A percentile compares a stretch with the other conserved stretches of the same genome.
These are phyloP conservation scores for Camellia sinensis DNA, from an alignment of 148 eudicot species.

Conservation along the genomic window DNA sequence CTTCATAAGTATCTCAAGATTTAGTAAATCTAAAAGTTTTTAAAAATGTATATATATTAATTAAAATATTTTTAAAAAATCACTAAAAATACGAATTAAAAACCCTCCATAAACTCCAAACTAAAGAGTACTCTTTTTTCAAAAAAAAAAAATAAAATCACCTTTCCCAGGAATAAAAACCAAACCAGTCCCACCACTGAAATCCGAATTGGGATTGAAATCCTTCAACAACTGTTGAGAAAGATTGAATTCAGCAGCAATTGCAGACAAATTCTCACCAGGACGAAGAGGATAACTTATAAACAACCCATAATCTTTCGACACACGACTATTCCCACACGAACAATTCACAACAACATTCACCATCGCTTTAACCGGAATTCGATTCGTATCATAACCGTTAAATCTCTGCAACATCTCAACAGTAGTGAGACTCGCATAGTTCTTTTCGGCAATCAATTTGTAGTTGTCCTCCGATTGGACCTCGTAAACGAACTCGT, in stretches of 20 bases:
- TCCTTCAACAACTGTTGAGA: slow-evolving; percentile 25
- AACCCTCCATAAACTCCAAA: no score
- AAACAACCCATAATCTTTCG: slow-evolving; percentile 38
- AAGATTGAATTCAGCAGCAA: slow-evolving; percentile 27
- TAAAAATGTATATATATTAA: no score
- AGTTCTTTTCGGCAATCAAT: slow-evolving; percentile 23
- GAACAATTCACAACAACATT: slow-evolving; percentile 37
- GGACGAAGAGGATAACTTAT: slow-evolving; percentile 36
- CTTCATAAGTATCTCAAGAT: no score
- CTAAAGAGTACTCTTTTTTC: no score
- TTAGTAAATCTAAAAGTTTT: no score
- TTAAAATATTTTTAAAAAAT: no score
- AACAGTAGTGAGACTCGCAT: slow-evolving; percentile 37
- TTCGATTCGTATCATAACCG: slow-evolving; percentile 11
- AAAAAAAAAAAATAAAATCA: not conserved
- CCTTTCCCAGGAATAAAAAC: slow-evolving; percentile 52
- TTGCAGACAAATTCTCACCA: slow-evolving; percentile 24
- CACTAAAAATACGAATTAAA: no score
- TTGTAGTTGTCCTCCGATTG: slow-evolving; percentile 16
- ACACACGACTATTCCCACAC: slow-evolving; percentile 35
- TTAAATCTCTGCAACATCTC: slow-evolving; percentile 29
- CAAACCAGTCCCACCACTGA: slow-evolving; percentile 32
- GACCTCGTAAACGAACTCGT: slow-evolving; percentile 24
- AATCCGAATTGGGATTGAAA: slow-evolving; percentile 35
- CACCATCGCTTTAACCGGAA: slow-evolving; percentile 16